A percentile compares a stretch with the other conserved stretches of the same genome.
Evolutionary conservation across 1,284 basidiomycete genomes (phyloP).

Genomic region (Ustilago cynodontis): DNA sequence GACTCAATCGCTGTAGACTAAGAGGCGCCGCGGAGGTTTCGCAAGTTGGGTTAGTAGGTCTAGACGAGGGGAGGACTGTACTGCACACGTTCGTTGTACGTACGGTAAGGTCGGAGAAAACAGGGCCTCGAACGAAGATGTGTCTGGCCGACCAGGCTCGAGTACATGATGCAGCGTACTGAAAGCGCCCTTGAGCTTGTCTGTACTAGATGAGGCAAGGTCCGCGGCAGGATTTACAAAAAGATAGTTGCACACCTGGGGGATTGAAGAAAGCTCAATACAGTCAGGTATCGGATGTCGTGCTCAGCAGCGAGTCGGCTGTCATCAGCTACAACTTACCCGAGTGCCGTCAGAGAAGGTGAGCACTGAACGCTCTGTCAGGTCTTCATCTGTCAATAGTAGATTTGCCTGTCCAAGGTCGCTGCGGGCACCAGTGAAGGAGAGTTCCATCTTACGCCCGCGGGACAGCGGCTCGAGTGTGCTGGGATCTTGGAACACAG

Average conservation of each 20-base stretch:
- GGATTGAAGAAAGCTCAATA: neutral
- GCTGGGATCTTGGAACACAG: neutral
- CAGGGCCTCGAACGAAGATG: neutral
- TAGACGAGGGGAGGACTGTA: neutral
- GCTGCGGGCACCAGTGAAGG: slow-evolving; percentile 24
- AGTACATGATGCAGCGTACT: slow-evolving; percentile 19
- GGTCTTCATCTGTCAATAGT: slow-evolving; percentile 10
- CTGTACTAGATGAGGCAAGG: neutral
- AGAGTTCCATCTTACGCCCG: slow-evolving; percentile 22
- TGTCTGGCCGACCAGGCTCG: neutral
- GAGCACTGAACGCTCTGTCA: slow-evolving; percentile 14
- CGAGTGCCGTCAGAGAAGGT: slow-evolving; percentile 26
- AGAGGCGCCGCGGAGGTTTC: neutral
- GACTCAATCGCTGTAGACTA: slow-evolving; percentile 25
- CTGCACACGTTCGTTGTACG: neutral
- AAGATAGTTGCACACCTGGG: slow-evolving; percentile 30
- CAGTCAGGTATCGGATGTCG: neutral
- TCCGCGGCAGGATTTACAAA: neutral
- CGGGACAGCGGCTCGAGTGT: neutral
- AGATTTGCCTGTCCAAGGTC: slow-evolving; percentile 37
- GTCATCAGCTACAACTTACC: slow-evolving; percentile 9
- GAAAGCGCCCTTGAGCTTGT: neutral
- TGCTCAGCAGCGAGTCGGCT: neutral
- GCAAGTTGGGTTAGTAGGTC: neutral
- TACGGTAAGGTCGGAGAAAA: slow-evolving; percentile 15